Base-by-base conservation (phyloP, 306 rosid species). In the Senna tora region DNA sequence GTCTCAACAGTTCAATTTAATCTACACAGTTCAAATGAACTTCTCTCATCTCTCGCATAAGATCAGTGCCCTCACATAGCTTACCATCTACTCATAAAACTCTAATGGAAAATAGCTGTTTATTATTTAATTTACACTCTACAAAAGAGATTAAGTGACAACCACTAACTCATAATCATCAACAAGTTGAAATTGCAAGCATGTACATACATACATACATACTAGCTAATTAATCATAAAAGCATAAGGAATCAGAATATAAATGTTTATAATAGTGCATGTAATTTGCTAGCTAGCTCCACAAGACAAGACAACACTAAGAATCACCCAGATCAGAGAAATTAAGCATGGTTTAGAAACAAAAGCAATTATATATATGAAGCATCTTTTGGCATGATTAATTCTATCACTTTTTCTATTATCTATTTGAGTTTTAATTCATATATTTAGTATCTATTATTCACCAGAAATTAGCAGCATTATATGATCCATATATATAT, bases 391-490 rank as follows among this genome's bases (percentile, higher is more conserved):
- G 28, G 30, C 49, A 66, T 46, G 61, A 69, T n/a, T n/a, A n/a
- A n/a, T 57, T 57, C 46, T 73, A 64, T 22, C 19, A 76, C 65
- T 4, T 70, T 19, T 47, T 38, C 70, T 1, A 25, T 25, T 25
- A 25, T 50, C 46, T 50, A 54, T 52, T 47, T 57, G 57, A 54
- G 42, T 54, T 69, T 49, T 55, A 46, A 77, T 14, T 15, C 17
- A 42, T 7, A 42, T 7, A 14, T 62, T 7, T 10, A 39, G 30
- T 45, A 49, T 39, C 14, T 13, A 39, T 28, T 13, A 39, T 28
- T 36, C 25, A 25, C 25, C 1, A 39, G 57, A 77, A 70, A 70
- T 47, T 43, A 21, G 59, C 49, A 54, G 57, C 3, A 33, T 63
- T 63, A 20, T 54, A 25, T 62, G 34, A 56, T 59, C 22, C 21